These are phyloP conservation scores for Erigeron philadelphicus DNA, from an alignment of 140 eudicot species.

Conservation along the genomic window DNA sequence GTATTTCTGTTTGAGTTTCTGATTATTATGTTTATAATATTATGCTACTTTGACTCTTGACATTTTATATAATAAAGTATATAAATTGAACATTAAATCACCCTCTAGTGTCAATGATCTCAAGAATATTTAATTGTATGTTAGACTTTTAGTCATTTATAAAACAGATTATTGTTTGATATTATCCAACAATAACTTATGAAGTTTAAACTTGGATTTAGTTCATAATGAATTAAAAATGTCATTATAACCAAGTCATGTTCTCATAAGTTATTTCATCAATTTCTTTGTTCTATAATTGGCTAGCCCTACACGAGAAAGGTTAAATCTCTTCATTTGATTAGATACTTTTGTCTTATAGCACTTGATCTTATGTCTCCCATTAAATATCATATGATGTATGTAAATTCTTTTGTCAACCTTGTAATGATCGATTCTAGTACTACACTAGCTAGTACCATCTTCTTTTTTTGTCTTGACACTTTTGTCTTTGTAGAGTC, in stretches of 20 bases:
- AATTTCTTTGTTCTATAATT: background rate
- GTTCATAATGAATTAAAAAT: background rate
- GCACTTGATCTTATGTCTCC: constrained; percentile 26
- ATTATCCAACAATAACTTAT: constrained; percentile 16
- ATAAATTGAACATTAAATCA: constrained; percentile 8
- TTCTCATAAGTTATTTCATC: no score
- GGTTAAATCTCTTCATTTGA: constrained; percentile 31
- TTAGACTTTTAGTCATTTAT: no score
- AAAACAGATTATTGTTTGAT: background rate
- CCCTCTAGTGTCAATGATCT: constrained; percentile 24
- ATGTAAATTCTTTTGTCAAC: constrained; percentile 14
- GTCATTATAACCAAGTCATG: background rate
- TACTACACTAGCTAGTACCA: background rate
- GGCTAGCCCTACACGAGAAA: constrained; percentile 31
- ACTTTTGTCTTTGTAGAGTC: constrained; percentile 43
- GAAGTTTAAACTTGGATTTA: constrained; percentile 8
- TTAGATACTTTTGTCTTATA: constrained; percentile 33
- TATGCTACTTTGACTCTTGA: constrained; percentile 25
- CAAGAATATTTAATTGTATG: background rate
- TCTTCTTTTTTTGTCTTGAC: constrained; percentile 2
- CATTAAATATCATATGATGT: constrained; percentile 14
- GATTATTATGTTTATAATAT: background rate
- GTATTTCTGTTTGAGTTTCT: background rate
- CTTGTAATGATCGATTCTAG: constrained; percentile 9
- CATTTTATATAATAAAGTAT: constrained; percentile 4